These are phyloP conservation scores for Ascosphaera acerosa DNA, from an alignment of 2,329 filamentous ascomycete genomes.

Conservation along the genomic window DNA sequence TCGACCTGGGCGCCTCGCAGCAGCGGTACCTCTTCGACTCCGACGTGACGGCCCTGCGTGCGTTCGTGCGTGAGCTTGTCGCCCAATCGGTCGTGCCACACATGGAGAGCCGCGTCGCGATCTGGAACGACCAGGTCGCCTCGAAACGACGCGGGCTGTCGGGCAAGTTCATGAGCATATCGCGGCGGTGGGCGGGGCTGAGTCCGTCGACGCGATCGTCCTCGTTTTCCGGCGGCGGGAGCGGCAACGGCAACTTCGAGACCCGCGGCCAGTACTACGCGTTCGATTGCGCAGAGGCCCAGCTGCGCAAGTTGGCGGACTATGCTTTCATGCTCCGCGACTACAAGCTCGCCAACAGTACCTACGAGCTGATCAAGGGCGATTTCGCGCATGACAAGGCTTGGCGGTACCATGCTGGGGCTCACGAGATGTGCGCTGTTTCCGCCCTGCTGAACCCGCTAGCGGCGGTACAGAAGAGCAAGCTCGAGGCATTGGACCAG, in stretches of 20 bases:
- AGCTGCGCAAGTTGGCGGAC: slow-evolving; percentile 81
- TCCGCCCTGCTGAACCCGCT: slow-evolving; percentile 57
- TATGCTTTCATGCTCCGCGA: slow-evolving; percentile 94
- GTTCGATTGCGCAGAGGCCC: slow-evolving; percentile 61
- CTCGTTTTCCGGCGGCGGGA: slow-evolving; percentile 22
- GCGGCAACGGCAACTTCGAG: slow-evolving; percentile 43
- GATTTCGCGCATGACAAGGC: slow-evolving; percentile 93
- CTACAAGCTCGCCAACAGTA: slow-evolving; percentile 77
- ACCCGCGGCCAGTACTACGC: slow-evolving; percentile 52
- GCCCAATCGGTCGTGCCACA: slow-evolving; percentile 84
- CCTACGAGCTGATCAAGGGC: slow-evolving; percentile 66
- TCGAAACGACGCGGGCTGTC: slow-evolving; percentile 69
- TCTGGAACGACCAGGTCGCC: slow-evolving; percentile 95
- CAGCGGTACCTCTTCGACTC: slow-evolving; percentile 58
- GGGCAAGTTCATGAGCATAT: slow-evolving; percentile 83
- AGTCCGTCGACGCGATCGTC: slow-evolving; percentile 39
- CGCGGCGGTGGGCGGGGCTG: slow-evolving; percentile 70
- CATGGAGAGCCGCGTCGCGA: slow-evolving; percentile 76
- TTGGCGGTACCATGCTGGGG: slow-evolving; percentile 82
- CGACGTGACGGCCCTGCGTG: slow-evolving; percentile 64
- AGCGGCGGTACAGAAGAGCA: slow-evolving; percentile 44
- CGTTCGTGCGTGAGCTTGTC: slow-evolving; percentile 82
- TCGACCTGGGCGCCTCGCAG: slow-evolving; percentile 33
- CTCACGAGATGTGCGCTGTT: slow-evolving; percentile 83
- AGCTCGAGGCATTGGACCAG: slow-evolving; percentile 57